A percentile compares a stretch with the other conserved stretches of the same genome.
Evolutionary conservation across 1,139 yeast species (phyloP).

Genomic region (Blastobotrys illinoisensis): DNA sequence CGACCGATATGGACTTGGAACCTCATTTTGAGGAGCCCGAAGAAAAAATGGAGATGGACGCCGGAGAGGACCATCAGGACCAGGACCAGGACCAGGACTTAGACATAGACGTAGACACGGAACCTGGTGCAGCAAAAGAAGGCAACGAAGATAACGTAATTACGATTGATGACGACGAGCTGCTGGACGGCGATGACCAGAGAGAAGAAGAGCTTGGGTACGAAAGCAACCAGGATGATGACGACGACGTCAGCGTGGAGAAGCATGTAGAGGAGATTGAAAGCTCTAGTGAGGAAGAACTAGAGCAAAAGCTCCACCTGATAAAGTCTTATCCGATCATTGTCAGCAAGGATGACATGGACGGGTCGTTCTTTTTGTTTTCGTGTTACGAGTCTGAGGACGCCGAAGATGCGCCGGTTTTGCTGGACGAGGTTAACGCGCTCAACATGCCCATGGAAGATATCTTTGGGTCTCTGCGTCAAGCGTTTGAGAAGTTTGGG

Average conservation of each 20-base stretch:
- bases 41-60: slow-evolving; percentile 5
- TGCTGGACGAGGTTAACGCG: neutral
- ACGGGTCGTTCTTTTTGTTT: neutral
- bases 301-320: neutral
- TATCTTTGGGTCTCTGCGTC: slow-evolving; percentile 19
- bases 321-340: neutral
- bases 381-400: slow-evolving; percentile 1
- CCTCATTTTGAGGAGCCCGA: neutral
- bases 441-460: slow-evolving; percentile 3
- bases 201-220: slow-evolving; percentile 6
- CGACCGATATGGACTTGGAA: neutral
- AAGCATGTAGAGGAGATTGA: slow-evolving; percentile 1
- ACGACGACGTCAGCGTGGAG: neutral
- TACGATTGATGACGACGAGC: neutral
- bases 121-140: neutral
- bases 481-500: slow-evolving; percentile 12
- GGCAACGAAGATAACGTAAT: slow-evolving; percentile 2
- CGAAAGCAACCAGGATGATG: slow-evolving; percentile 6
- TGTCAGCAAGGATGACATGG: neutral
- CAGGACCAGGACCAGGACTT: slow-evolving; percentile 1
- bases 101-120: slow-evolving; percentile 1
- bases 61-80: neutral
- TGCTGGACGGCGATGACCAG: slow-evolving; percentile 5
- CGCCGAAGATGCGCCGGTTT: neutral
- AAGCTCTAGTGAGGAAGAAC: neutral